Base-by-base conservation (phyloP, 805 yeast species). In the Pichia phayaonensis region DNA sequence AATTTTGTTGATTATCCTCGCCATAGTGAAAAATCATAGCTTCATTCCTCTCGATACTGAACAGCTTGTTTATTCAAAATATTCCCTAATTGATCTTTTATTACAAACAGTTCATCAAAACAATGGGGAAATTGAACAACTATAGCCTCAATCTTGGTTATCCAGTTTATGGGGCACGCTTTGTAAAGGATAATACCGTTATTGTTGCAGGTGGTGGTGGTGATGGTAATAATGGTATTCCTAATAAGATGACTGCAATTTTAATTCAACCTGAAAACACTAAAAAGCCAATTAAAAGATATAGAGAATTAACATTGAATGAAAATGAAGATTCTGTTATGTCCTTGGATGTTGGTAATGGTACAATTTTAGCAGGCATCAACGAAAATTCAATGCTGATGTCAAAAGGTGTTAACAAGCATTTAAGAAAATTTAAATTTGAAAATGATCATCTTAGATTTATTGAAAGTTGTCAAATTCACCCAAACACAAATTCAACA, bases 121-220 rank as follows among this genome's bases (percentile, higher is more conserved):
- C 50, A 46, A 64, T 63, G 66, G 59, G 48, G 2, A 62, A 61
- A 45, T 27, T 65, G 31, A 58, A 61, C 44, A 55, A 53, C 10
- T 47, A 57, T 46, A 48, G 65, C 0, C 50, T 63, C 11, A 64
- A 63, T 36, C 42, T 66, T 16, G 92, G 87, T 2, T 86, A 83
- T 59, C 98, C 99, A 1, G 74, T 90, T 13, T 86, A 84, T 58
- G 92, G 89, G 2, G 83, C 92, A 48, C 78, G 79, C 53, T 90
- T 88, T 63, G 71, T 83, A 43, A 73, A 77, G 56, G 75, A 81
- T 55, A 68, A 72, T 53, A 76, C 82, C 1, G 64, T 90, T 26
- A 65, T 90, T 45, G 84, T 84, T 27, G 81, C 89, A 3, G 99
- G 99, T 41, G 99, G 99, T 43, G 97, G 97, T 29, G 98, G 97